Conservation (phyloP, 192 early-diverging fungal species). For the Radiomyces spectabilis region DNA sequence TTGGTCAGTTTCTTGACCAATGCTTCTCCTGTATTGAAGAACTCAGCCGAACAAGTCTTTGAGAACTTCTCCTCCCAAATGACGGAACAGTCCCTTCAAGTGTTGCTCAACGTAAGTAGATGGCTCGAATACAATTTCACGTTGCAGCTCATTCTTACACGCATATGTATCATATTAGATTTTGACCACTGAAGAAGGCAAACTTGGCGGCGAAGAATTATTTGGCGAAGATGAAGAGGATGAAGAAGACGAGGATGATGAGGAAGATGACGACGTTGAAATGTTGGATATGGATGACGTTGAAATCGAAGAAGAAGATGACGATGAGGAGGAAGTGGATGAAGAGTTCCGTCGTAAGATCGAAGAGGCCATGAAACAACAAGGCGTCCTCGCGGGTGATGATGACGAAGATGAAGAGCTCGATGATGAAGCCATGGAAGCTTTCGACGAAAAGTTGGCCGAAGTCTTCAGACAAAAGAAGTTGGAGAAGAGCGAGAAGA, state of each 20-base stretch:
- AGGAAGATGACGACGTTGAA: conserved; percentile 32
- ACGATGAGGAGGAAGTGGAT: conserved; percentile 43
- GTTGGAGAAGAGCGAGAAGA: conserved; percentile 69
- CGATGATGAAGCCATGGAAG: conserved; percentile 38
- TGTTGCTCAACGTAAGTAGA: conserved; percentile 61
- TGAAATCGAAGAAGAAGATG: conserved; percentile 26
- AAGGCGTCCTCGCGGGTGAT: conserved; percentile 47
- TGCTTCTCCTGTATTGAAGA: conserved; percentile 66
- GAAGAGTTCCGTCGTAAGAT: conserved; percentile 73
- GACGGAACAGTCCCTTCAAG: conserved; percentile 68
- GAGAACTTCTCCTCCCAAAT: conserved; percentile 68
- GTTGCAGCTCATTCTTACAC: too few relatives aligned
- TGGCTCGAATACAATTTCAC: background rate
- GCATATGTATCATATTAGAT: conserved; percentile 28
- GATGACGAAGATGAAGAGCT: conserved; percentile 33
- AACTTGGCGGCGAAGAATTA: conserved; percentile 48
- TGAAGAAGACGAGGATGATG: conserved; percentile 35
- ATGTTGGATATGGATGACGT: conserved; percentile 11
- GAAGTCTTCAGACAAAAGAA: conserved; percentile 89
- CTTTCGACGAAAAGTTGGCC: conserved; percentile 86
- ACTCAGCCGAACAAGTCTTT: conserved; percentile 78
- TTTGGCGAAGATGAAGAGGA: conserved; percentile 49
- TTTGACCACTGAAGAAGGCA: conserved; percentile 42
- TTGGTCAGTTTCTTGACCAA: conserved; percentile 83
- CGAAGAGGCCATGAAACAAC: conserved; percentile 57